A percentile compares a stretch with the other conserved stretches of the same genome.
phyloP scores from a whole-genome alignment of 2,329 filamentous ascomycete genomes.

The Corinectria fuckeliana region DNA sequence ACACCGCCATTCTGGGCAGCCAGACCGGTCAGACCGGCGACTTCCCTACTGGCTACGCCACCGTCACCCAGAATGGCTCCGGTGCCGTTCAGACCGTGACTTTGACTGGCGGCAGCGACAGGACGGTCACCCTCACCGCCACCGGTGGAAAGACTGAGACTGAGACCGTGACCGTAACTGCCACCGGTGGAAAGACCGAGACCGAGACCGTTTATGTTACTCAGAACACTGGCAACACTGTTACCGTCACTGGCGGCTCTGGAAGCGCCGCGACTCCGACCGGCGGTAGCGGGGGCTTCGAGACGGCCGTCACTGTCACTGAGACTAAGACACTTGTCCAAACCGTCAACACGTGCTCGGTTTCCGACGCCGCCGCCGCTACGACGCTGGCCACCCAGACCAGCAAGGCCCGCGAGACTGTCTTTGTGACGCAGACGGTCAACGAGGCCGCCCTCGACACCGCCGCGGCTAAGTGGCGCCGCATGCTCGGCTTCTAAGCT shows the following conservation, averaged over 20 bases:
- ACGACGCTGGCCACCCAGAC: slow-evolving; percentile 33
- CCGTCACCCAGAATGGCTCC: slow-evolving; percentile 13
- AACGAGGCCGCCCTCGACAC: slow-evolving; percentile 11
- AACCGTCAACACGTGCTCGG: slow-evolving; percentile 22
- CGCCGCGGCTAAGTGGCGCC: slow-evolving; percentile 13
- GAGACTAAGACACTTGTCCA: slow-evolving; percentile 12
- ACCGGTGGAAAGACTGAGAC: slow-evolving; percentile 16
- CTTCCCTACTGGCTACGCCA: slow-evolving; percentile 17
- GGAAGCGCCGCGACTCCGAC: no score
- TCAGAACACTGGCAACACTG: slow-evolving; percentile 1
- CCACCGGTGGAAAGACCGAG: slow-evolving; percentile 5
- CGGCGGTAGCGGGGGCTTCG: slow-evolving; percentile 23
- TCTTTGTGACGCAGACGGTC: slow-evolving; percentile 34
- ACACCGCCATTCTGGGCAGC: neutral
- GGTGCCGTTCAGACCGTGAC: slow-evolving; percentile 19
- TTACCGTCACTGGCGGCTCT: slow-evolving; percentile 5
- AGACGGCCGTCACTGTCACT: slow-evolving; percentile 8
- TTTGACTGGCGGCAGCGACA: no score
- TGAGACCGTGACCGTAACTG: slow-evolving; percentile 20
- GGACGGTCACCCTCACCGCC: slow-evolving; percentile 12
- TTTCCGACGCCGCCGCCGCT: slow-evolving; percentile 26
- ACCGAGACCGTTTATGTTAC: neutral
- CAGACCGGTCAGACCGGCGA: slow-evolving; percentile 2
- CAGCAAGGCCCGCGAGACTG: slow-evolving; percentile 30
- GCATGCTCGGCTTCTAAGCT: slow-evolving; percentile 11